A percentile compares a stretch with the other conserved stretches of the same genome.
These are phyloP conservation scores for Nicotiana obtusifolia DNA, from an alignment of 257 asterid genomes.

Conservation along the genomic window DNA sequence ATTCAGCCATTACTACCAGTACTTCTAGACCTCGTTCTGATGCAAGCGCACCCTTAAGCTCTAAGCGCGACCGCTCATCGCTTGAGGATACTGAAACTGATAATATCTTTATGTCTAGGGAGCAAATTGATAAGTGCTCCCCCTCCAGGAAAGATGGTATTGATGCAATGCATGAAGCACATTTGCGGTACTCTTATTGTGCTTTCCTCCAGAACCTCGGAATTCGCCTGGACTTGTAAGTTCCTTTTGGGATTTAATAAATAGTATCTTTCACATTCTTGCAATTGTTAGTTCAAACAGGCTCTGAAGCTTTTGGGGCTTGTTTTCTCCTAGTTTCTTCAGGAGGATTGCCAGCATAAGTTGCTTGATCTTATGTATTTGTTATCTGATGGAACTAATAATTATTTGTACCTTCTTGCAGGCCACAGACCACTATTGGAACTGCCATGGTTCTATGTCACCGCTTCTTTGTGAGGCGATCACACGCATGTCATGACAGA, in stretches of 20 bases:
- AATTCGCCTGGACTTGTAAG: conserved; percentile 79
- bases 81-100: conserved; percentile 59
- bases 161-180: conserved; percentile 70
- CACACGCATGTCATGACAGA: conserved; percentile 97
- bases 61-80: conserved; percentile 59
- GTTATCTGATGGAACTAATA: background rate
- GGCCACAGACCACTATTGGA: conserved; percentile 92
- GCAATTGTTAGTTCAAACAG: background rate
- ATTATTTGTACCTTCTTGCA: conserved; percentile 32
- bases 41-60: conserved; percentile 30
- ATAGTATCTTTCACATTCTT: background rate
- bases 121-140: conserved; percentile 83
- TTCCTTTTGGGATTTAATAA: conserved; percentile 7
- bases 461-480: conserved; percentile 82
- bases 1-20: conserved; percentile 16
- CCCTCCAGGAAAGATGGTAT: conserved; percentile 97
- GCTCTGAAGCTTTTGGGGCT: background rate
- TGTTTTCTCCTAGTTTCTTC: background rate
- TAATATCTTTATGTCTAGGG: conserved; percentile 64
- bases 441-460: conserved; percentile 97
- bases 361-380: background rate
- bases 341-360: conserved; percentile 3
- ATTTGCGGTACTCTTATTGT: conserved; percentile 84
- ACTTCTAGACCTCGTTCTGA: conserved; percentile 14
- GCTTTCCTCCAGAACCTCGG: conserved; percentile 92